phyloP scores from a whole-genome alignment of 1,284 basidiomycete genomes.

The Apiotrichum porosum region DNA sequence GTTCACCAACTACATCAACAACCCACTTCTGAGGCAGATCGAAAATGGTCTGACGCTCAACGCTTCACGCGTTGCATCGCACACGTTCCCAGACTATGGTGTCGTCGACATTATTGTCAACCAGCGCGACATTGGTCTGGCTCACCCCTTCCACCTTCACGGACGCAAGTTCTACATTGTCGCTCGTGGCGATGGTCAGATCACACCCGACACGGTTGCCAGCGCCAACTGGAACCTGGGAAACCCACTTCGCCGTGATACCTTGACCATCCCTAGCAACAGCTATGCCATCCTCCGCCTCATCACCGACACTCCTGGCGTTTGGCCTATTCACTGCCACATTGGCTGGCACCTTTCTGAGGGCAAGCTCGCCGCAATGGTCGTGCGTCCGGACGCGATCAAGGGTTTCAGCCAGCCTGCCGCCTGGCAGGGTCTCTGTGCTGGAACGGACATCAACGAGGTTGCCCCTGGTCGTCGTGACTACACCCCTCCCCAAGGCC shows the following conservation, averaged over 20 bases:
- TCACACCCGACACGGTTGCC: conserved; percentile 13
- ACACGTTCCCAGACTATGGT: conserved; percentile 18
- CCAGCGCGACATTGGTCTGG: conserved; percentile 34
- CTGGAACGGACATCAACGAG: conserved; percentile 8
- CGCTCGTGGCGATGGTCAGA: conserved; percentile 34
- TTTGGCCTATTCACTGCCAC: conserved; percentile 29
- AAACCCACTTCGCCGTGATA: conserved; percentile 47
- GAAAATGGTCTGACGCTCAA: conserved; percentile 20
- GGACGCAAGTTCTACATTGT: conserved; percentile 32
- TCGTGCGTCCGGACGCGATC: conserved; percentile 22
- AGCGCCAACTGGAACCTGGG: conserved; percentile 23
- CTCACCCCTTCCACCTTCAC: conserved; percentile 47
- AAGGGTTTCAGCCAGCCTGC: conserved; percentile 4
- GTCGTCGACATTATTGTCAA: conserved; percentile 28
- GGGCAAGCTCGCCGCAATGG: conserved; percentile 15
- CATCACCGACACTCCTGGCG: conserved; percentile 22
- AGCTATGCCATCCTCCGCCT: conserved; percentile 24
- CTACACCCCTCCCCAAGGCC: not conserved
- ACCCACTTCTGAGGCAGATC: conserved; percentile 34
- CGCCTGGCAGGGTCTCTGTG: conserved; percentile 18
- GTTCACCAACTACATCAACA: conserved; percentile 32
- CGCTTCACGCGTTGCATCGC: conserved; percentile 12
- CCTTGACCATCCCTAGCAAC: conserved; percentile 26
- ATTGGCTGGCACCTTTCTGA: conserved; percentile 24
- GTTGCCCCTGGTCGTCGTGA: conserved; percentile 13